These are phyloP conservation scores for Aspergillus pseudonomiae DNA, from an alignment of 2,329 filamentous ascomycete genomes.

Conservation along the genomic window DNA sequence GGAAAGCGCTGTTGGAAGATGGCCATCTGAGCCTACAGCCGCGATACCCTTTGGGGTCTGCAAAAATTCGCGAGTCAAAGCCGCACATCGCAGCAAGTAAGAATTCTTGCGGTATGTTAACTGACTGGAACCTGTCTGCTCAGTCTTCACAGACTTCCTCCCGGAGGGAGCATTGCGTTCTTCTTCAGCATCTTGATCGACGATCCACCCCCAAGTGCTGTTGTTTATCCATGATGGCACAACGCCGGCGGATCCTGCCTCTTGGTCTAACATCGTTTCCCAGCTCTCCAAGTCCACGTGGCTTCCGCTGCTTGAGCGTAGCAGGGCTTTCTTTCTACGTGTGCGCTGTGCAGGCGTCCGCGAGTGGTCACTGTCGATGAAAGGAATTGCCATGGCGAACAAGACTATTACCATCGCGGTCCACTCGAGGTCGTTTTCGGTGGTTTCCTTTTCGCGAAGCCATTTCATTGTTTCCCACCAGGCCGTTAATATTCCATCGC, in stretches of 20 bases:
- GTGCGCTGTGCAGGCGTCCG: constrained; percentile 38
- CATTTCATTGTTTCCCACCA: constrained; percentile 78
- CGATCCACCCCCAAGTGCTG: constrained; percentile 71
- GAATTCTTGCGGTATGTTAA: constrained; percentile 42
- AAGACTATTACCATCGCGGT: constrained; percentile 67
- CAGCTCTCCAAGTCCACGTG: constrained; percentile 50
- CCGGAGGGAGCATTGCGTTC: constrained; percentile 19
- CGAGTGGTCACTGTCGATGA: constrained; percentile 49
- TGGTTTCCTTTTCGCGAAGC: constrained; percentile 57
- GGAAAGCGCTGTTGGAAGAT: constrained; percentile 64
- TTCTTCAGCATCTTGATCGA: constrained; percentile 57
- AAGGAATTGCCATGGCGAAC: constrained; percentile 64
- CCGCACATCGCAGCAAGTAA: constrained; percentile 53
- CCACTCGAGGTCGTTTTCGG: constrained; percentile 65
- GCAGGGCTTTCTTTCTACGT: constrained; percentile 45
- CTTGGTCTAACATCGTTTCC: constrained; percentile 52
- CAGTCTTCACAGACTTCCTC: constrained; percentile 24
- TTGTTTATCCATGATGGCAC: constrained; percentile 57
- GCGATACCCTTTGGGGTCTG: constrained; percentile 60
- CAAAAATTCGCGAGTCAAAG: constrained; percentile 67
- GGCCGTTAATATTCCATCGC: constrained; percentile 65
- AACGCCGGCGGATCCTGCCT: constrained; percentile 45
- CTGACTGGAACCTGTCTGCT: constrained; percentile 27
- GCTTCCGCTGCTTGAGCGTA: constrained; percentile 55
- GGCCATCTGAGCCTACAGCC: constrained; percentile 60